Base-by-base conservation (phyloP, 257 asterid genomes). In the Penstemon davidsonii region DNA sequence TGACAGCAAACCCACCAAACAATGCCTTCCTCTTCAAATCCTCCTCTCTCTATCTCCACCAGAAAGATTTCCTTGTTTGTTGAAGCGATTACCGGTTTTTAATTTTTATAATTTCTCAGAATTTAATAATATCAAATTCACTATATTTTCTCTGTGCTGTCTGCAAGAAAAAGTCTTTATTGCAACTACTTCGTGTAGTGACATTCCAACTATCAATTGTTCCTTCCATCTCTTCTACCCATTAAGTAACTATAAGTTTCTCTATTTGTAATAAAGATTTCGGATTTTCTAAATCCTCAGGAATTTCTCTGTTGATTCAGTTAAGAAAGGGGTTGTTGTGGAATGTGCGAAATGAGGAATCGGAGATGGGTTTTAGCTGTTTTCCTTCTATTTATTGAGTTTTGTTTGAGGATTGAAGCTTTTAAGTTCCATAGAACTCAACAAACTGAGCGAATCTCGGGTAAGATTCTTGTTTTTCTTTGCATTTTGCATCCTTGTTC, bases 401-500 rank as follows among this genome's bases (percentile, higher is more conserved):
- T 71, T 41, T 70, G 49, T 47, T 70, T 36, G 78, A 71, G 73
- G 78, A 52, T 67, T 60, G 78, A 67, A 58, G 78, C 76, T 37
- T 76, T 76, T 66, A 75, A 77, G 51, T 76, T 76, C 57, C 82
- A 77, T 5, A 67, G 74, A 44, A 76, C 77, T 61, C 85, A 76
- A 10, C 78, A 60, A 6, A 70, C 80, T 59, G 85, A 80, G 78
- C 76, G 85, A 49, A 80, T 80, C 66, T 80, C 85, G 5, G 85
- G 85, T 80, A 76, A 25, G 55, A 61, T 7, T 69, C 64, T 45
- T 11, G 38, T 9, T 65, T 54, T 46, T 4, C n/a, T 55, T n/a
- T 52, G 45, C 12, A 42, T 4, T 2, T 47, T 47, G 7, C 38
- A 3, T 19, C 33, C 42, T 33, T 60, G n/a, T 65, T 72, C 66